A percentile compares a stretch with the other conserved stretches of the same genome.
Evolutionary conservation across 768 basidiomycete species (phyloP).

Genomic region (Gymnopilus dilepis): DNA sequence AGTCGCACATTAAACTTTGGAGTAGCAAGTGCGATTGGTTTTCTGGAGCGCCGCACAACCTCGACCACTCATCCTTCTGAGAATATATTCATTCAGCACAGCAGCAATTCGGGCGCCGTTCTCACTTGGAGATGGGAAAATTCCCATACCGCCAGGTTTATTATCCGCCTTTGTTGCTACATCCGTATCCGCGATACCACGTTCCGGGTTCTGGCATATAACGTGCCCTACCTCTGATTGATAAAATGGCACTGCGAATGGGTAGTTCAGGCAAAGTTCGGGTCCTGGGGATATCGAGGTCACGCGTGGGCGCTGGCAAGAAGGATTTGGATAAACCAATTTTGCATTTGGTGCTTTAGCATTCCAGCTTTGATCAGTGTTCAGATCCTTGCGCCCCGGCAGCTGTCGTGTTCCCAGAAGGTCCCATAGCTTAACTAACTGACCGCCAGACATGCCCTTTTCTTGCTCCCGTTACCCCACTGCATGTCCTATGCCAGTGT

Average conservation of each 20-base stretch:
- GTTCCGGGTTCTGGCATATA: constrained; percentile 4
- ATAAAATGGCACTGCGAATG: background rate
- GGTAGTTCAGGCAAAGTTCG: too few species aligned
- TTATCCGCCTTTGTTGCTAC: constrained; percentile 3
- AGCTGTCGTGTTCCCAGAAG: constrained; percentile 13
- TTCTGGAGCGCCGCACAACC: too few species aligned
- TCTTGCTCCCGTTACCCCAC: constrained; percentile 5
- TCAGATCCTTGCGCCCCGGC: constrained; percentile 9
- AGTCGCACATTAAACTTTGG: too few species aligned
- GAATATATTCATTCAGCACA: too few species aligned
- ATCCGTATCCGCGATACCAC: background rate
- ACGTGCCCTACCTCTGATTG: background rate
- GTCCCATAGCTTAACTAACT: constrained; percentile 12
- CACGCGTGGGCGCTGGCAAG: constrained; percentile 21
- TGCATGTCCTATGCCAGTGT: constrained; percentile 25
- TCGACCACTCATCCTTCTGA: too few species aligned
- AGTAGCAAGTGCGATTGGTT: too few species aligned
- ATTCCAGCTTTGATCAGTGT: constrained; percentile 1
- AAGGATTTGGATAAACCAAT: constrained; percentile 29
- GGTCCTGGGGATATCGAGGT: background rate
- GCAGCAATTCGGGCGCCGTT: constrained; percentile 1
- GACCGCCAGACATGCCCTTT: constrained; percentile 10
- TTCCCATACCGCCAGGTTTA: background rate
- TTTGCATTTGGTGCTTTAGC: constrained; percentile 13
- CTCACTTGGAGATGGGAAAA: background rate